Base-by-base conservation (phyloP, 768 basidiomycete species). In the Sistotremastrum suecicum region DNA sequence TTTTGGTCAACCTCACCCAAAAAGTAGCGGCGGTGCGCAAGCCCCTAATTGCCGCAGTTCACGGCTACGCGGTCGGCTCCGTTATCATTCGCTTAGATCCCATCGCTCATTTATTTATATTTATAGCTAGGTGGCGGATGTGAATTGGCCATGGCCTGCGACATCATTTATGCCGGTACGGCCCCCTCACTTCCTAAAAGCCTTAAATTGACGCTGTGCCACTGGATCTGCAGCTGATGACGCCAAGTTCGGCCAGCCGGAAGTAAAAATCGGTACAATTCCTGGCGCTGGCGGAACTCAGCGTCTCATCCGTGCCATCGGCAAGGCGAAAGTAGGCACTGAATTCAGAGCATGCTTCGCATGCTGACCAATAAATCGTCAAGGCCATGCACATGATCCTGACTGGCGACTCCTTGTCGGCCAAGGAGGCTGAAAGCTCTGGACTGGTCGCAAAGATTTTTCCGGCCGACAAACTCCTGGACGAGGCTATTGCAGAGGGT, bases 331-430 rank as follows among this genome's bases (percentile, higher is more conserved):
- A 56, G 62, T 62, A 54, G 7, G 37, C 12, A 7, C 7, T 20
- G n/a, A 8, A 33, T 5, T 39, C 37, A 32, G 5, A 11, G 5
- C 12, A n/a, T 36, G 45, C 5, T 8, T 8, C 35, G 4, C 2
- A 12, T 5, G 30, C 46, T 34, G 28, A 37, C 20, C 20, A 20
- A 20, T 20, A 20, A 34, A 39, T 30, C 38, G 40, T 3, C 41
- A 43, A 71, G 54, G 74, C 75, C 4, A 76, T 76, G 72, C 74
- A 76, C 50, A 64, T 76, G 59, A 67, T 74, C 46, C 53, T 75
- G 31, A 74, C 75, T 0, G 72, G 74, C 1, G 60, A 67, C 38
- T 67, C 56, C 52, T 61, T 76, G 9, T 56, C 61, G 9, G 74
- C 72, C 0, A 55, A 61, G 31, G 66, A 72, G 42, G 75, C 74